Percentiles rank a stretch among this genome's conserved stretches.
Conservation (phyloP, 192 early-diverging fungal species). For the Entomortierella chlamydospora region DNA sequence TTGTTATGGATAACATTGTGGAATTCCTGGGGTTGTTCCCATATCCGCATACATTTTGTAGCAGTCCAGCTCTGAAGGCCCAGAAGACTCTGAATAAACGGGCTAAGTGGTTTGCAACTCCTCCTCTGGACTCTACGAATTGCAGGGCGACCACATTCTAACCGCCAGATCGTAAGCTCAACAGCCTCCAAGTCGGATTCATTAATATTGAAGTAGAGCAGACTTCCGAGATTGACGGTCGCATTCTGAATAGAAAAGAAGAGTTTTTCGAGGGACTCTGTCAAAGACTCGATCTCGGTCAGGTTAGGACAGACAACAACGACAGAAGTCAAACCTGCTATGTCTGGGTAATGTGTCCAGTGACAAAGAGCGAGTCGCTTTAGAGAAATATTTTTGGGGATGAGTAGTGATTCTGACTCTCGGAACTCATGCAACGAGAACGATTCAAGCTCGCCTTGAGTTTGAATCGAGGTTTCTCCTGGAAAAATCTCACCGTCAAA, state of each 20-base stretch:
- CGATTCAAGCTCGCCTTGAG: not conserved
- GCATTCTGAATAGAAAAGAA: not conserved
- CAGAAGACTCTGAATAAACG: not conserved
- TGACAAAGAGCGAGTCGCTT: slow-evolving; percentile 1
- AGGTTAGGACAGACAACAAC: slow-evolving; percentile 2
- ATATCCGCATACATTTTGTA: slow-evolving; percentile 10
- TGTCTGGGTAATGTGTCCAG: slow-evolving; percentile 11
- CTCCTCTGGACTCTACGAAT: slow-evolving; percentile 14
- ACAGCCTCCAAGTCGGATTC: not conserved
- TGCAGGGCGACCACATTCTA: not conserved
- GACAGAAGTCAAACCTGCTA: not conserved
- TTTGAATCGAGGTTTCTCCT: not conserved
- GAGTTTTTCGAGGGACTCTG: not conserved
- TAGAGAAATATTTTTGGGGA: slow-evolving; percentile 19
- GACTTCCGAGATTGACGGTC: not conserved
- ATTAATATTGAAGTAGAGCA: not conserved
- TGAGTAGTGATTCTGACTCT: not conserved
- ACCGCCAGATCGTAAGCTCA: not conserved
- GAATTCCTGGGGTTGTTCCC: slow-evolving; percentile 6
- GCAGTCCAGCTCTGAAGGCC: slow-evolving; percentile 14
- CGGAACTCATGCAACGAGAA: slow-evolving; percentile 20
- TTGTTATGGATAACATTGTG: slow-evolving; percentile 26
- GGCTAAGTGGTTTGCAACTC: not conserved
- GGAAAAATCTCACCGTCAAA: slow-evolving; percentile 17
- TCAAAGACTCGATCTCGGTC: slow-evolving; percentile 9